Evolutionary conservation across 2,329 filamentous ascomycete genomes (phyloP), one percentile per base, ranked within the genome.

Genomic region (Claviceps spartinae): DNA sequence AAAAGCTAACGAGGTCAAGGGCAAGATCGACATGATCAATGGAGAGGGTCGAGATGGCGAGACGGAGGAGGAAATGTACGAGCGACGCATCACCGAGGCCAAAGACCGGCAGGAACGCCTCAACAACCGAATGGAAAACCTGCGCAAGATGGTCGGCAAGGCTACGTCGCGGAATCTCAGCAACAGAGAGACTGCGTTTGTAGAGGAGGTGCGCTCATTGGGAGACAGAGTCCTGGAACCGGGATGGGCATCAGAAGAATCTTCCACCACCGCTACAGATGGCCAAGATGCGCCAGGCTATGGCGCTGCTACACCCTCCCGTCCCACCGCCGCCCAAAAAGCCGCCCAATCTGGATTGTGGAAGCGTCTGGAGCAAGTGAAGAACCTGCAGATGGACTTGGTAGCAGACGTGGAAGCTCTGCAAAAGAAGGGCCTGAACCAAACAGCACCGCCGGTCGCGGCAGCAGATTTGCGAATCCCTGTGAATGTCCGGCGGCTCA

Each of bases 1-100:
- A 55, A 81, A 82, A 58, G 82, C 79, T 30, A 78, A 80, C 51
- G 78, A 85, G 59, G 75, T 87, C 42, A 80, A 79, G 61, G 70
- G 73, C 41, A 79, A 79, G 58, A 79, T 89, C 34, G 84, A 89
- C 56, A 72, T 72, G 42, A 78, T 88, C 53, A 70, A 69, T 20
- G 74, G 72, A 5, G 69, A 55, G 11, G 62, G 73, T 36, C 71
- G 71, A 20, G 70, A 75, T n/a, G 70, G 69, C 18, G 74, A 78
- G 53, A 66, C 70, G 11, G 77, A 75, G 53, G 76, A 78, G 49
- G 72, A 72, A 49, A 75, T 76, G 56, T 76, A 87, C 43, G 77
- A 82, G 53, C 68, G 74, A 26, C 76, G 83, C 9, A 69, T 86
- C 40, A 64, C 72, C 40, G 68, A 67, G 37, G 81, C 78, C 9